Evolutionary conservation across 352 stramenopile genomes (phyloP).

Genomic region (Pythium periplocum): DNA sequence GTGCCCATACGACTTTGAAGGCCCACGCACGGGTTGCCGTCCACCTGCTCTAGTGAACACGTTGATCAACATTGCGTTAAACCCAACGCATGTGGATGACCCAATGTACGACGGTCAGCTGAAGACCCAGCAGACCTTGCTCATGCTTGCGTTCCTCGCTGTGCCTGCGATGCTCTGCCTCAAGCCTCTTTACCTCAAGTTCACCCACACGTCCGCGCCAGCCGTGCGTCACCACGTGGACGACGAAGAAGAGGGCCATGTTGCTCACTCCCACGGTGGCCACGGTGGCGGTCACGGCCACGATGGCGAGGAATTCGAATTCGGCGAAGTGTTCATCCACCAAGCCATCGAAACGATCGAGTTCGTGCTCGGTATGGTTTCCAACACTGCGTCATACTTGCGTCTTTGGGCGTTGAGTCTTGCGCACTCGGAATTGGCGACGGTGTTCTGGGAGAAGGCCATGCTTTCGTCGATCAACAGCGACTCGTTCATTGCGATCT

Average conservation of each 20-base stretch:
- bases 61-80: slow-evolving; percentile 98
- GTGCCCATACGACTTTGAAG: slow-evolving; percentile 94
- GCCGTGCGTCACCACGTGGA: slow-evolving; percentile 67
- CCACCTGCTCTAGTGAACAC: slow-evolving; percentile 97
- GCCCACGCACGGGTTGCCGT: slow-evolving; percentile 91
- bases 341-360: slow-evolving; percentile 99
- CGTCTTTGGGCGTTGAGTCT: slow-evolving; percentile 98
- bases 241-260: slow-evolving; percentile 63
- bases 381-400: slow-evolving; percentile 99
- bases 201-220: slow-evolving; percentile 52
- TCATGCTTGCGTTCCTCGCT: slow-evolving; percentile 93
- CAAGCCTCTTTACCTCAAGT: slow-evolving; percentile 92
- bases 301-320: slow-evolving; percentile 86
- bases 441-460: slow-evolving; percentile 98
- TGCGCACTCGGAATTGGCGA: slow-evolving; percentile 92
- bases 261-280: slow-evolving; percentile 20
- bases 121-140: slow-evolving; percentile 83
- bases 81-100: slow-evolving; percentile 91
- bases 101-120: slow-evolving; percentile 95
- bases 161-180: slow-evolving; percentile 95
- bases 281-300: slow-evolving; percentile 31
- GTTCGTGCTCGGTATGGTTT: slow-evolving; percentile 99
- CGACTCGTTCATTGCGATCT: slow-evolving; percentile 95
- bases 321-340: slow-evolving; percentile 98
- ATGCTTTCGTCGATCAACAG: slow-evolving; percentile 97